These are phyloP conservation scores for Globisporangium yorkense DNA, from an alignment of 352 stramenopile genomes.

Conservation along the genomic window DNA sequence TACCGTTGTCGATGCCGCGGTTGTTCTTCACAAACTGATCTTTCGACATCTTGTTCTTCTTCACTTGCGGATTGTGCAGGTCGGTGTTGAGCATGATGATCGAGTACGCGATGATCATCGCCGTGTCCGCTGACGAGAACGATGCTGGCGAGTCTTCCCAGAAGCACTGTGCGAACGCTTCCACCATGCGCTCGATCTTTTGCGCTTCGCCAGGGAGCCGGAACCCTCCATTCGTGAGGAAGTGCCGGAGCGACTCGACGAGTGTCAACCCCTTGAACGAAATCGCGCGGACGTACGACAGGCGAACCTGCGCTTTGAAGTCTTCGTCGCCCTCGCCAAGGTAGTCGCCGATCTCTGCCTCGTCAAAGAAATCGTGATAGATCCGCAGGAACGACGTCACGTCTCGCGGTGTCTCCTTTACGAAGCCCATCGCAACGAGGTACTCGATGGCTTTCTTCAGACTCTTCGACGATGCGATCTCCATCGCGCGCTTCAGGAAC, in stretches of 20 bases:
- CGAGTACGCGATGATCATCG: constrained; percentile 89
- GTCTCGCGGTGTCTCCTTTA: constrained; percentile 81
- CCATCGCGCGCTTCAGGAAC: constrained; percentile 70
- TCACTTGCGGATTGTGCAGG: constrained; percentile 86
- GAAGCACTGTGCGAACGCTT: constrained; percentile 97
- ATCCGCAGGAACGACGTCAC: constrained; percentile 94
- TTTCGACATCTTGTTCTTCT: constrained; percentile 96
- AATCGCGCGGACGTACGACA: constrained; percentile 94
- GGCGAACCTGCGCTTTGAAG: constrained; percentile 89
- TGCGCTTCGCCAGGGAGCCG: constrained; percentile 96
- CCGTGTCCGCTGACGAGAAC: constrained; percentile 78
- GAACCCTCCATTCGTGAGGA: constrained; percentile 97
- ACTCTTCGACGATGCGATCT: constrained; percentile 75
- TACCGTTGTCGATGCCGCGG: constrained; percentile 88
- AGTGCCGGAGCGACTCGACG: constrained; percentile 94
- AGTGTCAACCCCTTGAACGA: constrained; percentile 97
- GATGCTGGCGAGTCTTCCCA: constrained; percentile 90
- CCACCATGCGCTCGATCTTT: constrained; percentile 97
- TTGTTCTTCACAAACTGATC: constrained; percentile 98
- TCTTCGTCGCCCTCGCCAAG: constrained; percentile 90
- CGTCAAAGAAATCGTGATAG: constrained; percentile 91
- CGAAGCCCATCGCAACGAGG: constrained; percentile 80
- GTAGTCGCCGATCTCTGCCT: constrained; percentile 92
- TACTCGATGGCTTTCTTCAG: constrained; percentile 86
- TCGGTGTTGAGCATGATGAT: constrained; percentile 92